Base-by-base conservation (phyloP, 805 yeast species). In the Saturnispora diversa region DNA sequence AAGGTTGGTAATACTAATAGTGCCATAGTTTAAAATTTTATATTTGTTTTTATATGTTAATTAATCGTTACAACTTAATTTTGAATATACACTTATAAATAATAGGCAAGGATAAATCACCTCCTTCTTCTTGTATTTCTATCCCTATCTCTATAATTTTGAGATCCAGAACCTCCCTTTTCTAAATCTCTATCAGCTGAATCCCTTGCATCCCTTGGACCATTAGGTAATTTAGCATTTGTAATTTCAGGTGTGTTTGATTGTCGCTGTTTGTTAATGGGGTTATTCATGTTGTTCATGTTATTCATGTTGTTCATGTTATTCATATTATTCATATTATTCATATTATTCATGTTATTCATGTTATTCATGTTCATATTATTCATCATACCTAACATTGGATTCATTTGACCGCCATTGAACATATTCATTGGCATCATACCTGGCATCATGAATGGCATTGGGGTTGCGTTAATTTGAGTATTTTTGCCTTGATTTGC, bases 351-450 rank as follows among this genome's bases (percentile, higher is more conserved):
- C 43, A 48, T 49, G 15, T 56, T 46, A 31, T 24, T 25, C 44
- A 44, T 39, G 15, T 45, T 46, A 5, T 64, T 58, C 45, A 54
- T 42, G 9, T 48, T 51, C 35, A 31, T 31, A 13, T 31, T 39
- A 13, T 24, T 21, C 40, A 35, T 40, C 40, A 45, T 40, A 2
- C 35, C 34, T 41, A 45, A 37, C 42, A 39, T 39, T 33, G 38
- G 34, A 15, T 39, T 39, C 45, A 42, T 57, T 49, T 51, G 39
- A 50, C 62, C 42, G 56, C 64, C 50, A 63, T 46, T 47, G 15
- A 47, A 47, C 56, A 52, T 63, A 54, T 59, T 47, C 7, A 59
- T 58, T 33, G 42, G 42, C 42, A 39, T 39, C 53, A 59, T 51
- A 6, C 55, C 56, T 13, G 58, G 57, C 28, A 52, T 50, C 55